Conservation (phyloP, 345 rosid genomes). For the Cochlearia excelsa region DNA sequence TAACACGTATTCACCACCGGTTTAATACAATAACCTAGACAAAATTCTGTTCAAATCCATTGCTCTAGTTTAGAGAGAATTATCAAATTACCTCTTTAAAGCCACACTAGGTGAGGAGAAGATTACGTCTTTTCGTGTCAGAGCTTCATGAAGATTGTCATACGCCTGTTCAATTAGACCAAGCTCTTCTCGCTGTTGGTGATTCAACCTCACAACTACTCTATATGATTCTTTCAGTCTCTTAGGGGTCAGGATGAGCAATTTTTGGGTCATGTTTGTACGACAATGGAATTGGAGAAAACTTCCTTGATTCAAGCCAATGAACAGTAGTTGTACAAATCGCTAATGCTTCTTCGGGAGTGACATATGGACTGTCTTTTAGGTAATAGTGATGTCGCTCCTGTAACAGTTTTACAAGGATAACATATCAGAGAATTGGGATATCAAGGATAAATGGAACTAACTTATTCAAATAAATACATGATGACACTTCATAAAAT, state of each 20-base stretch:
- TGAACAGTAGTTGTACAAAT: conserved; percentile 98
- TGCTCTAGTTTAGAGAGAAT: conserved; percentile 1
- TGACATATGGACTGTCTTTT: conserved; percentile 99
- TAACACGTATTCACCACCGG: conserved; percentile 1
- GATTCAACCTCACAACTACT: conserved; percentile 98
- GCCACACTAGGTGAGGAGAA: conserved; percentile 96
- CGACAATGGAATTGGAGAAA: conserved; percentile 96
- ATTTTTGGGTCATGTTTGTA: conserved; percentile 98
- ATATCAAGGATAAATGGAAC: conserved; percentile 14
- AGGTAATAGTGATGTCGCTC: conserved; percentile 97
- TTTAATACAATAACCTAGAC: conserved; percentile 3
- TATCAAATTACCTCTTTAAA: conserved; percentile 74
- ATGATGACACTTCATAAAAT: not conserved
- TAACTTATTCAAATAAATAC: not conserved
- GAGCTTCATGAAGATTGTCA: conserved; percentile 98
- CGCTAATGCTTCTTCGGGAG: conserved; percentile 98
- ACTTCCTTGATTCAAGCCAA: conserved; percentile 97
- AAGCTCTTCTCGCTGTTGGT: conserved; percentile 95
- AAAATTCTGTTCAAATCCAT: conserved; percentile 2
- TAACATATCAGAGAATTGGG: conserved; percentile 12
- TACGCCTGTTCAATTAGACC: conserved; percentile 99
- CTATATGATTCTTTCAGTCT: conserved; percentile 98
- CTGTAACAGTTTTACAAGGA: conserved; percentile 38
- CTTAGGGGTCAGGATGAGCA: conserved; percentile 94
- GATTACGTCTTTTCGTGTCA: conserved; percentile 96